Percentiles rank a stretch among this genome's conserved stretches.
These are phyloP conservation scores for Ehretia macrophylla DNA, from an alignment of 257 asterid species.

Conservation along the genomic window DNA sequence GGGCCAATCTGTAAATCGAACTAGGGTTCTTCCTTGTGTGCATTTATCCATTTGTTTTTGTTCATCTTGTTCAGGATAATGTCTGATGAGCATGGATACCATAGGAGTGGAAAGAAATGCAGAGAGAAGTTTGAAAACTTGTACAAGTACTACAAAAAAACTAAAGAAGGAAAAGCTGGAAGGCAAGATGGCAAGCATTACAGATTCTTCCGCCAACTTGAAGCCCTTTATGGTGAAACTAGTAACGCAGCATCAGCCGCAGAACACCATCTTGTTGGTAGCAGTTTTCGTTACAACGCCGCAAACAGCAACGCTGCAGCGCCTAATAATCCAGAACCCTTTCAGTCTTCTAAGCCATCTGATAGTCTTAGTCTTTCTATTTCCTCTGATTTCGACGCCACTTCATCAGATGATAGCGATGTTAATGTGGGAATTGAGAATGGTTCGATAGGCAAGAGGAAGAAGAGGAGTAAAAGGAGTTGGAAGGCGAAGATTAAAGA, in stretches of 20 bases:
- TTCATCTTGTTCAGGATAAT: constrained; percentile 52
- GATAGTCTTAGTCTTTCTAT: constrained; percentile 80
- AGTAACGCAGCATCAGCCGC: constrained; percentile 34
- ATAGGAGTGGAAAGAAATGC: constrained; percentile 94
- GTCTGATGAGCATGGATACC: constrained; percentile 89
- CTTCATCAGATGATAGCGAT: constrained; percentile 52
- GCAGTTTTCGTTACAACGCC: constrained; percentile 20
- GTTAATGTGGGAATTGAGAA: constrained; percentile 15
- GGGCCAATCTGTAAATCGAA: constrained; percentile 5
- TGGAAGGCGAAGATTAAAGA: constrained; percentile 71
- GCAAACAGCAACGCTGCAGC: constrained; percentile 19
- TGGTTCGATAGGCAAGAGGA: constrained; percentile 28
- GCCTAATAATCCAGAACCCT: constrained; percentile 32
- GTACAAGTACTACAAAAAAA: constrained; percentile 95
- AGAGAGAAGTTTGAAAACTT: constrained; percentile 93
- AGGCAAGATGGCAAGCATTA: constrained; percentile 96
- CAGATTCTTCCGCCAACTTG: constrained; percentile 90
- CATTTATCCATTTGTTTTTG: not conserved
- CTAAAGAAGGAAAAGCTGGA: constrained; percentile 93
- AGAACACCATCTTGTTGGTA: constrained; percentile 22
- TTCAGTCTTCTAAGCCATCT: constrained; percentile 30
- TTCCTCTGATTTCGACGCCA: constrained; percentile 52
- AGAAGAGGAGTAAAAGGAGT: constrained; percentile 35
- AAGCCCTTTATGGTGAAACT: constrained; percentile 87
- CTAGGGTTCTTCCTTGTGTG: constrained; percentile 70